These are phyloP conservation scores for Cryptosporidium xiaoi DNA, from an alignment of 169 alveolate genomes.

Conservation along the genomic window DNA sequence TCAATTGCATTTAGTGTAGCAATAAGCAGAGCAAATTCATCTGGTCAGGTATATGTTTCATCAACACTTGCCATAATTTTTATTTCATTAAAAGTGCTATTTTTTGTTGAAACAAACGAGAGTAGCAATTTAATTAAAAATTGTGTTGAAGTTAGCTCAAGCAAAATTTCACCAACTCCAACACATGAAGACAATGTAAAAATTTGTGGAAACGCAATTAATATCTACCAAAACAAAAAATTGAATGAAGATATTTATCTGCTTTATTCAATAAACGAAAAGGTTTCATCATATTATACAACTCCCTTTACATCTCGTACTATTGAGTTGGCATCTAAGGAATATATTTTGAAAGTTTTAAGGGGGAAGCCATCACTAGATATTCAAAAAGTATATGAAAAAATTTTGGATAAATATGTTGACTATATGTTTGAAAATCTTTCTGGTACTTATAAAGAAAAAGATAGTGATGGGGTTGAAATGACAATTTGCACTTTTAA, in stretches of 20 bases:
- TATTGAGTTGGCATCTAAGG: neutral
- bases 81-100: slow-evolving; percentile 29
- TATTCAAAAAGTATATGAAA: slow-evolving; percentile 43
- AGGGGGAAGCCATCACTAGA: slow-evolving; percentile 33
- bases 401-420: slow-evolving; percentile 18
- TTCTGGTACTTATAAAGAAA: neutral
- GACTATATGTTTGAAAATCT: slow-evolving; percentile 12
- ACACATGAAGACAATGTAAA: neutral
- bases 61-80: slow-evolving; percentile 25
- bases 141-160: slow-evolving; percentile 13
- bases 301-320: slow-evolving; percentile 42
- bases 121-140: neutral
- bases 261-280: slow-evolving; percentile 24
- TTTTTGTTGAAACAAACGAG: neutral
- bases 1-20: slow-evolving; percentile 5
- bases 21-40: slow-evolving; percentile 1
- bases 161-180: slow-evolving; percentile 14
- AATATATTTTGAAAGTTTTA: slow-evolving; percentile 32
- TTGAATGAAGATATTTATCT: slow-evolving; percentile 10
- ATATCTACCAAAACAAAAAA: neutral
- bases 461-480: neutral
- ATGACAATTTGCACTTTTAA: slow-evolving; percentile 11
- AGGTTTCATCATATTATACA: slow-evolving; percentile 44
- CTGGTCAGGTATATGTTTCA: neutral
- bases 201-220: neutral